A percentile compares a stretch with the other conserved stretches of the same genome.
Evolutionary conservation across 2,329 filamentous ascomycete species (phyloP).

Genomic region (Alternaria consortialis): DNA sequence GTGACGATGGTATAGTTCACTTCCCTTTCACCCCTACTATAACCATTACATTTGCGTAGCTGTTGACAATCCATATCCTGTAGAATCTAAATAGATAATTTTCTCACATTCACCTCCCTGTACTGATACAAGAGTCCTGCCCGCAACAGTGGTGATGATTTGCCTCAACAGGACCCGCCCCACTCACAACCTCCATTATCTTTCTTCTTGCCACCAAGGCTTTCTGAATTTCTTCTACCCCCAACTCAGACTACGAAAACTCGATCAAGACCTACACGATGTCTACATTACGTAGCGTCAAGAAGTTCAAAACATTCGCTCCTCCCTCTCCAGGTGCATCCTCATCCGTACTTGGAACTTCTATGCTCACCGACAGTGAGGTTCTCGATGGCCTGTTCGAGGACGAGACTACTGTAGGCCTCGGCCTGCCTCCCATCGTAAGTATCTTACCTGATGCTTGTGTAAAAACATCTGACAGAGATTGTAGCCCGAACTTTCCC

Average conservation of each 20-base stretch:
- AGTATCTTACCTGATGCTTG: rapidly evolving
- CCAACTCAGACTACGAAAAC: neutral
- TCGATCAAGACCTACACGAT: neutral
- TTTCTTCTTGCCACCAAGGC: neutral
- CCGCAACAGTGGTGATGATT: rapidly evolving
- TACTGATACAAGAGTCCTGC: neutral
- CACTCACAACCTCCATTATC: neutral
- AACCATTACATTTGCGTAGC: neutral
- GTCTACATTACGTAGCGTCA: neutral
- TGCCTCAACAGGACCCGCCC: neutral
- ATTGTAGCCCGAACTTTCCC: neutral
- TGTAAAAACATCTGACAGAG: neutral
- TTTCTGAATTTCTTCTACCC: neutral
- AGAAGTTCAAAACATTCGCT: neutral
- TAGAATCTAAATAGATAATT: rapidly evolving
- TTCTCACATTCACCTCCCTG: rapidly evolving
- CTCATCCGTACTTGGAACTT: neutral
- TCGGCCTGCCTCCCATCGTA: neutral
- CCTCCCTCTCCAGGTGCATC: rapidly evolving
- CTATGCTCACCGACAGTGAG: neutral
- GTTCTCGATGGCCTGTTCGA: neutral
- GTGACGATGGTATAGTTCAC: rapidly evolving
- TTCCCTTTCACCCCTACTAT: neutral
- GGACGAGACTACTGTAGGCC: neutral
- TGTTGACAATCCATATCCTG: neutral